Evolutionary conservation across 768 basidiomycete species (phyloP), one percentile per base, ranked within the genome.

Genomic region (Suillus occidentalis): DNA sequence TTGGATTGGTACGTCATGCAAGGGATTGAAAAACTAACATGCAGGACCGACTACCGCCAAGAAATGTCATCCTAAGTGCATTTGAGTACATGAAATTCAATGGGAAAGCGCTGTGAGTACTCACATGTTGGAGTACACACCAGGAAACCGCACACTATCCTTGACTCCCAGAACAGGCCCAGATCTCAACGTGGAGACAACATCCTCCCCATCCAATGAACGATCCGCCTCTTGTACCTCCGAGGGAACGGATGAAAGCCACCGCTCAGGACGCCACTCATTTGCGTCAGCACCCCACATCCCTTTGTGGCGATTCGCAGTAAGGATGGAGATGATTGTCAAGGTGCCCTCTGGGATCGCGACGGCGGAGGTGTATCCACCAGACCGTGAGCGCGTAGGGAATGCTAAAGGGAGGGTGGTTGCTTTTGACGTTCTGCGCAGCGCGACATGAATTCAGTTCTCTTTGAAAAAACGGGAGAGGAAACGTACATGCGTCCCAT

Each of bases 191-290:
- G 4, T 9, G 14, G 37, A 39, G 3, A 16, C 9, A 39, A 1
- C 16, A 22, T 72, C 8, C 61, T 64, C 4, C 83, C 67, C 18
- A 69, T 59, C 4, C 77, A 71, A 6, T 12, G 39, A 25, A 25
- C 1, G 18, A 6, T 40, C 25, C 16, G 12, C 57, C 25, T 40
- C 57, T 18, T 25, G 39, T 59, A 5, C 16, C 9, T 77, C 71
- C 7, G 61, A 60, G 5, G 83, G 65, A n/a, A 70, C 50, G 13
- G 81, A 75, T 5, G 73, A 66, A 4, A 83, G 72, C 84, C 83
- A 85, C 31, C 84, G 72, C 66, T 84, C 82, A 6, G 84, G 84
- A 66, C 81, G 82, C 83, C 83, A 85, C 63, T 83, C 80, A 37
- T 68, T 64, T 1, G 81, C 77, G 64, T 85, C 83, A 10, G 70